phyloP scores from a whole-genome alignment of 2,329 filamentous ascomycete species.

The Penicillium rolfsii region DNA sequence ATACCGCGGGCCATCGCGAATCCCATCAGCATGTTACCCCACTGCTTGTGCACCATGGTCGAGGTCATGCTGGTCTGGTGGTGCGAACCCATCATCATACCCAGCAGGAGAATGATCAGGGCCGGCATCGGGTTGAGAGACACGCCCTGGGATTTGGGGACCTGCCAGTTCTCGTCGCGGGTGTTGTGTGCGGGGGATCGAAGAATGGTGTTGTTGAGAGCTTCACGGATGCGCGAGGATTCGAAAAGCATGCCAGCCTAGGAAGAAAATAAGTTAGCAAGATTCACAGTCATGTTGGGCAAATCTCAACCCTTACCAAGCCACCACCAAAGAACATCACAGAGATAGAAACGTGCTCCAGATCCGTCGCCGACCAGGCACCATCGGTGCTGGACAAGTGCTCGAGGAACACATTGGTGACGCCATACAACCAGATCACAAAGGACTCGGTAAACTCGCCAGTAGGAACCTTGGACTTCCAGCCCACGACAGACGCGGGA shows the following conservation, averaged over 20 bases:
- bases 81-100: conserved; percentile 94
- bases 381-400: conserved; percentile 75
- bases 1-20: conserved; percentile 76
- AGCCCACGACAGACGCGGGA: conserved; percentile 58
- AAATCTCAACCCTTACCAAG: conserved; percentile 57
- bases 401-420: conserved; percentile 89
- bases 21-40: conserved; percentile 82
- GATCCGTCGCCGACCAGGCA: conserved; percentile 74
- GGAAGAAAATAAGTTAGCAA: background rate
- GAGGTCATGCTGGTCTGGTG: conserved; percentile 82
- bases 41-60: conserved; percentile 91
- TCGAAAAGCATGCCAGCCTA: conserved; percentile 84
- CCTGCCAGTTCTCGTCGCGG: conserved; percentile 56
- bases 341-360: conserved; percentile 92
- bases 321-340: conserved; percentile 93
- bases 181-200: conserved; percentile 44
- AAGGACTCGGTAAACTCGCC: conserved; percentile 89
- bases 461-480: conserved; percentile 66
- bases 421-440: conserved; percentile 87
- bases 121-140: conserved; percentile 88
- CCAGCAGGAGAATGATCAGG: conserved; percentile 81
- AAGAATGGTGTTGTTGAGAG: conserved; percentile 54
- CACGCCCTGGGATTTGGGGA: conserved; percentile 70
- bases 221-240: conserved; percentile 67
- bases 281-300: background rate